Percentiles rank a stretch among this genome's conserved stretches.
Conservation (phyloP, 805 yeast genomes). For the Yamadazyma akitaensis region DNA sequence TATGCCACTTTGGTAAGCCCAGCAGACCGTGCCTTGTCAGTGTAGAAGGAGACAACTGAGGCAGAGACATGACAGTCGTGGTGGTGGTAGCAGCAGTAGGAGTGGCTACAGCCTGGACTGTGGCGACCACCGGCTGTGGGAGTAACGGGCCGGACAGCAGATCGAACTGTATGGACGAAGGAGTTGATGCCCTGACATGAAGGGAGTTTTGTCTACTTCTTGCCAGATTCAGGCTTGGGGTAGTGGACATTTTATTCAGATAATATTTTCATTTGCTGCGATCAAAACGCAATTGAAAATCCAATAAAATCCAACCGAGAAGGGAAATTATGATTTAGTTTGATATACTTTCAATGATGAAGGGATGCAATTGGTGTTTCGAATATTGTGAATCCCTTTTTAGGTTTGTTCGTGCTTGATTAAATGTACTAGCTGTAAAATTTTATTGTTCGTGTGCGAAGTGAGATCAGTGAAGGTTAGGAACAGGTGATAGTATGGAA, state of each 20-base stretch:
- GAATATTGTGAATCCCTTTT: neutral
- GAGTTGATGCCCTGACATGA: slow-evolving; percentile 9
- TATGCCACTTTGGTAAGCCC: slow-evolving; percentile 13
- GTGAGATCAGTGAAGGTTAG: neutral
- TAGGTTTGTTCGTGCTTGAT: neutral
- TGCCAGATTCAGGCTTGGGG: neutral
- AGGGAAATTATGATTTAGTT: neutral
- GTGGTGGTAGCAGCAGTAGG: neutral
- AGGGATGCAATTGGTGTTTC: neutral
- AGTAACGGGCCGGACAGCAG: neutral
- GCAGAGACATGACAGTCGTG: neutral
- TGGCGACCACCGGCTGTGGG: neutral
- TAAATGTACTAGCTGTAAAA: neutral
- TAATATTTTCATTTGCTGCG: neutral
- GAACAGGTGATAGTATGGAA: no score
- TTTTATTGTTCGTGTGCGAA: neutral
- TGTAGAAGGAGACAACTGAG: neutral
- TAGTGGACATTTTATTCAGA: neutral
- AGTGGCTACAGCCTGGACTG: slow-evolving; percentile 1
- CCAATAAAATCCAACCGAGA: neutral
- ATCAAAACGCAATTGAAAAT: neutral
- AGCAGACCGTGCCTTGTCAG: neutral
- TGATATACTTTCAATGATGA: neutral
- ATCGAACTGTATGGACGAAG: neutral
- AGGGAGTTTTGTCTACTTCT: slow-evolving; percentile 15